Evolutionary conservation across 2,329 filamentous ascomycete species (phyloP), one percentile per base, ranked within the genome.

Genomic region (Arthrobotrys conoides): DNA sequence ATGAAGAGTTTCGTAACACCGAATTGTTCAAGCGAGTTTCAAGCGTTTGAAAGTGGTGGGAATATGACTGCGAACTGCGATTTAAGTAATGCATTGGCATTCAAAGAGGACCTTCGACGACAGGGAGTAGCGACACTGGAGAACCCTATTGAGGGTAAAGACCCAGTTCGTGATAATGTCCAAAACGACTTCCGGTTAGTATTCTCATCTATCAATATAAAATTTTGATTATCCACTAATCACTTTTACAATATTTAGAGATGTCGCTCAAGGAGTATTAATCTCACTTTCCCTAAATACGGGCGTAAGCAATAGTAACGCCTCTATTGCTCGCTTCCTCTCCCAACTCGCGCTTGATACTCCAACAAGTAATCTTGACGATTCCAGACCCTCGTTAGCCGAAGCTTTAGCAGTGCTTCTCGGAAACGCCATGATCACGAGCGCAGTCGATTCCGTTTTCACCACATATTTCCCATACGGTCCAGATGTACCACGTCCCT

Each of bases 371-470:
- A 41, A 30, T 0, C 86, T 93, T 0, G 85, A 87, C 30, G 83
- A 86, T 0, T 82, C 84, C 0, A 83, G 90, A 0, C 93, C 93
- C 0, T 92, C 90, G 0, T 86, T 93, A 16, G 90, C 89, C 0
- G 93, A 96, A 83, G 90, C 90, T 0, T 83, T 96, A 0, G 91
- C 92, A 0, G 91, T 93, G 0, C 87, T 94, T 81, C 88, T 89
- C 0, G 89, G 89, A 2, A 90, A 88, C 38, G 93, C 91, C 0
- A 83, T 94, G 0, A 86, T 94, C 6, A 86, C 90, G 44, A 87
- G 88, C 8, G 84, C 89, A 0, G 84, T 88, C 6, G 86, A 89
- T 71, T 85, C 90, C 0, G 90, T 91, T 0, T 93, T 91, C 81
- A 85, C 87, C 0, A 88, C 89, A 44, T 87, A 84, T 67, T 91